Conservation (phyloP, 352 stramenopile species). For the Phytopythium litorale region DNA sequence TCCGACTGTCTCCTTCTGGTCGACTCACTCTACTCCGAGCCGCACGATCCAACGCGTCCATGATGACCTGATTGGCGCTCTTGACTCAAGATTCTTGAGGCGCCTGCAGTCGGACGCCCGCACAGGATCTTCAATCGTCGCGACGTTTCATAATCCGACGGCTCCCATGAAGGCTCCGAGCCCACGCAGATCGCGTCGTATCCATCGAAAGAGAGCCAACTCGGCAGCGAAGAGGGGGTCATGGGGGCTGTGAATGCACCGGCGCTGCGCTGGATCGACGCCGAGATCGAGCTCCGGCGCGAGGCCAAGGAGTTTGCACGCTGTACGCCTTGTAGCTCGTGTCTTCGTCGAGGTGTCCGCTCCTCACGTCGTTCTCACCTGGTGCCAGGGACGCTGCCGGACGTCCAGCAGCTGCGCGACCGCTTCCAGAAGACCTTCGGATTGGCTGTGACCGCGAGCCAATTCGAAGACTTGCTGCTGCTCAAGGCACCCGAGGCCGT, state of each 20-base stretch:
- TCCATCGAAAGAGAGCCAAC: not conserved
- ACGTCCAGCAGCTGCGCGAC: conserved; percentile 54
- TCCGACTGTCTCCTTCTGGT: not conserved
- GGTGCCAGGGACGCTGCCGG: conserved; percentile 51
- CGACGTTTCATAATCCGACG: conserved; percentile 10
- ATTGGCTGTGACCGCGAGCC: conserved; percentile 65
- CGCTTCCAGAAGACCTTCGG: conserved; percentile 76
- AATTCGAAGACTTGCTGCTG: conserved; percentile 71
- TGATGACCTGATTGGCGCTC: not conserved
- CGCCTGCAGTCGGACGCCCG: not conserved
- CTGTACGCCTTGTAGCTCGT: conserved; percentile 27
- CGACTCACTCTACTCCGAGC: not conserved
- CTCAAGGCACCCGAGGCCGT: conserved; percentile 59
- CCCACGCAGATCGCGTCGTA: not conserved
- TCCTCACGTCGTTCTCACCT: not conserved
- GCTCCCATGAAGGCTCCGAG: not conserved
- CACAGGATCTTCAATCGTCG: conserved; percentile 3
- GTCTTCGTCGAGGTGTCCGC: not conserved
- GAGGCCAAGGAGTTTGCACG: conserved; percentile 77
- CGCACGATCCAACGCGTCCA: not conserved
- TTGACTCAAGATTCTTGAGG: not conserved
- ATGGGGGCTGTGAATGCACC: conserved; percentile 59
- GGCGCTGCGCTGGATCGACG: conserved; percentile 44
- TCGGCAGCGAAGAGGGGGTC: not conserved
- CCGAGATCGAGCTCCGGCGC: conserved; percentile 59